Percentiles rank a stretch among this genome's conserved stretches.
phyloP scores from a whole-genome alignment of 106 monocot species.

The Acorus gramineus region DNA sequence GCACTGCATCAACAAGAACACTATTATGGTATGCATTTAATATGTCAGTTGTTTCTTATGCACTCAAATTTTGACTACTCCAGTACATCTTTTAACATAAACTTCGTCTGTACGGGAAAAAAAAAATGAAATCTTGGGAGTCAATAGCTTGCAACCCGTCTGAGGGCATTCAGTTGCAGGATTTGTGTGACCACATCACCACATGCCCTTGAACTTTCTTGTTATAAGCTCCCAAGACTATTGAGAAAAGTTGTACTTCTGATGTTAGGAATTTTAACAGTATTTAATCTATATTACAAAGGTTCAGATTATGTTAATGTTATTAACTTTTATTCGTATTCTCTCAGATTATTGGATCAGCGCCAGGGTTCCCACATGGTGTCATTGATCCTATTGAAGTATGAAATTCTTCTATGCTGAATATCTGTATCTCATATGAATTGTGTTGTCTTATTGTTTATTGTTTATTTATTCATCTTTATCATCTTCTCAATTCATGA shows the following conservation, averaged over 20 bases:
- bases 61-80: background rate
- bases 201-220: no score
- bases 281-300: no score
- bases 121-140: no score
- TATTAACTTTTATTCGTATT: background rate
- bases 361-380: constrained; percentile 93
- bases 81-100: background rate
- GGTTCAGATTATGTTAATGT: background rate
- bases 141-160: no score
- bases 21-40: constrained; percentile 60
- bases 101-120: no score
- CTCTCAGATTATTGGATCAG: constrained; percentile 79
- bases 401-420: constrained; percentile 12
- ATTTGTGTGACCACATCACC: no score
- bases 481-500: background rate
- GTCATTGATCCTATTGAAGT: constrained; percentile 92
- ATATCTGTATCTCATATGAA: background rate
- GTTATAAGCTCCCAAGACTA: no score
- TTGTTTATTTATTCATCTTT: no score
- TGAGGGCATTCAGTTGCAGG: no score
- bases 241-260: no score
- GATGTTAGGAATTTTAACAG: no score
- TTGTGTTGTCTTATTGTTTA: no score
- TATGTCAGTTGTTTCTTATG: background rate
- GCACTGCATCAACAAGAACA: constrained; percentile 72